Evolutionary conservation across 2,329 filamentous ascomycete species (phyloP).

Genomic region (Bipolaris victoriae): DNA sequence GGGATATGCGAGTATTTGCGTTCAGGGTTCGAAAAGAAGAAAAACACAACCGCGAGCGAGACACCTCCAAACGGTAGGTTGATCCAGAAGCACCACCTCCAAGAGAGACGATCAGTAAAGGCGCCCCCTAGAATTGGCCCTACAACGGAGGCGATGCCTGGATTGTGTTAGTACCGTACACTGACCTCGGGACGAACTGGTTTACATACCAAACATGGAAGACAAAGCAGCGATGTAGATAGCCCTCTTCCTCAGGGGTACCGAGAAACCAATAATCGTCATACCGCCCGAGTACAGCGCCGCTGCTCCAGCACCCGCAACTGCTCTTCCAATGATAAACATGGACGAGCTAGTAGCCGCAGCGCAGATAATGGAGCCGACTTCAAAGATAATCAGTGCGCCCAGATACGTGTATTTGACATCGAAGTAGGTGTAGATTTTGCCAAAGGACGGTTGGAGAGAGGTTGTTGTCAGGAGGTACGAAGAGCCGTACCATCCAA

Average conservation of each 20-base stretch:
- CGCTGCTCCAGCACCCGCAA: conserved; percentile 61
- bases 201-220: conserved; percentile 43
- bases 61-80: conserved; percentile 53
- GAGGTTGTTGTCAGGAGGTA: conserved; percentile 56
- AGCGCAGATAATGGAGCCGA: conserved; percentile 63
- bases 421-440: conserved; percentile 66
- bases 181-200: no score
- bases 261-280: conserved; percentile 55
- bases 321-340: conserved; percentile 62
- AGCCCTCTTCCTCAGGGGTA: conserved; percentile 52
- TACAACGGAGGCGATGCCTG: conserved; percentile 44
- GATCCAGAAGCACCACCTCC: conserved; percentile 52
- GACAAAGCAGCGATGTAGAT: conserved; percentile 49
- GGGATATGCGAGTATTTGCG: conserved; percentile 35
- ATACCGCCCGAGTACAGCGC: conserved; percentile 61
- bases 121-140: conserved; percentile 53
- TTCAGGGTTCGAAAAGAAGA: conserved; percentile 42
- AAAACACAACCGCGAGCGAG: conserved; percentile 39
- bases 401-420: conserved; percentile 60
- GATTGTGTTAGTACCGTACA: no score
- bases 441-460: conserved; percentile 56
- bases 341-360: conserved; percentile 56
- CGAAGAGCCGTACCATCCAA: conserved; percentile 51
- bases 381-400: conserved; percentile 54
- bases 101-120: conserved; percentile 48